Evolutionary conservation across 768 basidiomycete species (phyloP).

Genomic region (Suillus paluster): DNA sequence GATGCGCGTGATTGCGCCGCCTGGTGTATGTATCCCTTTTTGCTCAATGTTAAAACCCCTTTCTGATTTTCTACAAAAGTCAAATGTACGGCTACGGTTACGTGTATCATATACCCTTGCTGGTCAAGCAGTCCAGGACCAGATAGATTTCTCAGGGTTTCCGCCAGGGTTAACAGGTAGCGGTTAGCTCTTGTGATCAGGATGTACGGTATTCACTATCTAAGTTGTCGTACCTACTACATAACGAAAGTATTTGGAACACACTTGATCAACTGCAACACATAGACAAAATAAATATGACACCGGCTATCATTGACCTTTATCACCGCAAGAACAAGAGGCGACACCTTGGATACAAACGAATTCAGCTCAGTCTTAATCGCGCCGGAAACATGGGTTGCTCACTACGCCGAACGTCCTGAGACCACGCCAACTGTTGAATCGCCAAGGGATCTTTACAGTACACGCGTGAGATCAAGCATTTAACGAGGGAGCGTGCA

Average conservation of each 20-base stretch:
- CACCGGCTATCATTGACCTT: neutral
- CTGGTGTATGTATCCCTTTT: conserved; percentile 63
- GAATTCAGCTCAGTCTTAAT: neutral
- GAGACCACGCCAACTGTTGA: conserved; percentile 3
- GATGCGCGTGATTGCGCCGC: conserved; percentile 88
- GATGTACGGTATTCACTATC: conserved; percentile 26
- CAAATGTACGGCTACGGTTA: conserved; percentile 80
- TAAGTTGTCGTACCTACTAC: conserved; percentile 14
- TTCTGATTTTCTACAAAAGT: conserved; percentile 46
- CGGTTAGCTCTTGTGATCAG: conserved; percentile 4
- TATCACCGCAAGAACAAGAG: conserved; percentile 2
- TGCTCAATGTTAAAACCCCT: conserved; percentile 12
- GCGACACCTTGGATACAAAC: neutral
- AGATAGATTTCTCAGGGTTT: conserved; percentile 93
- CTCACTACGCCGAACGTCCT: neutral
- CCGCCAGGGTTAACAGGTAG: conserved; percentile 71
- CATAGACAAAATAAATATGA: neutral
- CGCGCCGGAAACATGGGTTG: neutral
- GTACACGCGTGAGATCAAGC: neutral
- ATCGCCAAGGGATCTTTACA: conserved; percentile 7
- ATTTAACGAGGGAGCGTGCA: neutral
- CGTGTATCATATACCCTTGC: conserved; percentile 78
- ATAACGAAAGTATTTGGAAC: neutral
- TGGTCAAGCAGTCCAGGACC: conserved; percentile 81
- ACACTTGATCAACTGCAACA: neutral